Base-by-base conservation (phyloP, 225 moss, liverwort and hornwort species). In the Bryoerythrophyllum caledonicum region DNA sequence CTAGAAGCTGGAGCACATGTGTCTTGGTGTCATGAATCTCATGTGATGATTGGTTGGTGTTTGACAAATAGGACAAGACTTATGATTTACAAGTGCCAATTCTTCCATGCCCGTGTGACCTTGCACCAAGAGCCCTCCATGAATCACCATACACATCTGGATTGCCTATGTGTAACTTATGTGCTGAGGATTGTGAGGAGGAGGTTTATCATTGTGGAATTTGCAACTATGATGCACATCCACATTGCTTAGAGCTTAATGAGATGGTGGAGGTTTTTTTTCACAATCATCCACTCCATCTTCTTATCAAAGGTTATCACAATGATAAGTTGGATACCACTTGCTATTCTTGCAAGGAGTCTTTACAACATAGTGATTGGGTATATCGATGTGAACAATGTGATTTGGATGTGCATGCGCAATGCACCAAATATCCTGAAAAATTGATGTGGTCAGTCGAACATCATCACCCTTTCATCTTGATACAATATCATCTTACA, bases 381-480 rank as follows among this genome's bases (percentile, higher is more conserved):
- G 16, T 66, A 0, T 66, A 46, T 5, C 7, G 9, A 17, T 66
- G 66, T 19, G 66, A 66, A 27, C 7, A 46, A 48, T 66, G 44
- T 6, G 4, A 66, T 48, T 66, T 46, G 0, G 26, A 66, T 46
- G 44, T 46, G 46, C 66, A 66, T 27, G 66, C 16, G 10, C 0
- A 17, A 2, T 70, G 53, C 21, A 55, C 71, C 19, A 71, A 59
- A 20, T 27, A 30, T 41, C 12, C 11, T 3, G 7, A 26, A 2
- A 10, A 5, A 27, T 19, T 0, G 0, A 13, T 14, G 17, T n/a
- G n/a, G n/a, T n/a, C n/a, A n/a, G n/a, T n/a, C 13, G 5, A 0
- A 0, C 0, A 0, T 6, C 58, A 41, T 58, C 58, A 71, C 19
- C 2, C 7, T 17, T 3, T 71, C 5, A 71, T 9, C 3, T 6